Evolutionary conservation across 1,284 basidiomycete genomes (phyloP).

Genomic region (Ustilago hordei): DNA sequence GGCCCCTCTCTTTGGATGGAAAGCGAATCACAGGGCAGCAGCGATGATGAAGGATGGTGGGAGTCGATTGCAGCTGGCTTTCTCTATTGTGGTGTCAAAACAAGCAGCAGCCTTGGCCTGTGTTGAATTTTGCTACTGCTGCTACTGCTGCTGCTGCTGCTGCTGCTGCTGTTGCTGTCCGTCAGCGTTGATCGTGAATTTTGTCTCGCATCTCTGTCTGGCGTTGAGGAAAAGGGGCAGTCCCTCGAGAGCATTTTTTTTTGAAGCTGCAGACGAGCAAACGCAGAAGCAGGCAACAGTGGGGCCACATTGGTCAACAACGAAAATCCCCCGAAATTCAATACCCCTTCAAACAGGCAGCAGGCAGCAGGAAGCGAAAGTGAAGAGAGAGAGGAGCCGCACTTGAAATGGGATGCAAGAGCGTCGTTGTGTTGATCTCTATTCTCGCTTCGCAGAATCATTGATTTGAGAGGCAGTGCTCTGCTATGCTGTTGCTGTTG

Average conservation of each 20-base stretch:
- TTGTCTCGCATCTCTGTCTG: background rate
- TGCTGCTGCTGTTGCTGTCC: background rate
- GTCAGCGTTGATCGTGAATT: conserved; percentile 14
- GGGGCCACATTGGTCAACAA: conserved; percentile 8
- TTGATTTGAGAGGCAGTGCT: background rate
- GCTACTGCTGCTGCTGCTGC: background rate
- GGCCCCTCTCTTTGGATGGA: conserved; percentile 3
- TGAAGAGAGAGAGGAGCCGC: background rate
- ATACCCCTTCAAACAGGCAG: background rate
- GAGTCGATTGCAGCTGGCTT: background rate
- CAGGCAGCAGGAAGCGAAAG: background rate
- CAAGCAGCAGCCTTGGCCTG: background rate
- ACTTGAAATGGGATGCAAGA: conserved; percentile 6
- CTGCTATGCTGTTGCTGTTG: background rate
- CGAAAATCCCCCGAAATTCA: conserved; percentile 7
- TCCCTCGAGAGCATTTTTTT: background rate
- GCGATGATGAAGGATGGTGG: background rate
- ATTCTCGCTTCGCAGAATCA: background rate
- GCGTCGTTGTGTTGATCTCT: conserved; percentile 2
- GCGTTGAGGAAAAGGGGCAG: background rate
- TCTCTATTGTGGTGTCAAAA: conserved; percentile 4
- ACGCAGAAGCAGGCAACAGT: background rate
- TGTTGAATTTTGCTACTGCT: background rate
- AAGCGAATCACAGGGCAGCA: background rate
- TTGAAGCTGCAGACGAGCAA: background rate